These are phyloP conservation scores for Penicillium corylophilum DNA, from an alignment of 2,329 filamentous ascomycete species.

Conservation along the genomic window DNA sequence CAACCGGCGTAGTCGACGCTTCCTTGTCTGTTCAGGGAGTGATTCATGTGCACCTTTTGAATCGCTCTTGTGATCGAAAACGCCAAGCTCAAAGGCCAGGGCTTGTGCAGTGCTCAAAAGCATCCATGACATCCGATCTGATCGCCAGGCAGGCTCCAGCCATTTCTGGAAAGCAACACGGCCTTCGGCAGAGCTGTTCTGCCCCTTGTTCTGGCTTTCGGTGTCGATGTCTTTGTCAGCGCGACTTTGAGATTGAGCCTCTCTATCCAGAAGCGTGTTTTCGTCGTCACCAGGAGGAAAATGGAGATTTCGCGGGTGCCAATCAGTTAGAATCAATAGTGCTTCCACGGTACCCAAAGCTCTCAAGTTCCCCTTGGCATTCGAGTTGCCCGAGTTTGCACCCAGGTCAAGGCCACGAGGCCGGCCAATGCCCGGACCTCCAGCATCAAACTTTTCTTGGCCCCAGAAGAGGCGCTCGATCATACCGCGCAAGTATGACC, in stretches of 20 bases:
- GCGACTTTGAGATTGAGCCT: slow-evolving; percentile 64
- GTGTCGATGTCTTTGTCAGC: slow-evolving; percentile 47
- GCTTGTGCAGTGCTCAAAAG: slow-evolving; percentile 86
- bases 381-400: slow-evolving; percentile 51
- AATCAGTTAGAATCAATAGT: slow-evolving; percentile 89
- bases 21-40: slow-evolving; percentile 66
- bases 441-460: slow-evolving; percentile 90
- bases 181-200: slow-evolving; percentile 68
- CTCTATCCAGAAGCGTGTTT: slow-evolving; percentile 64
- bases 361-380: slow-evolving; percentile 71
- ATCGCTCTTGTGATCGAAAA: slow-evolving; percentile 88
- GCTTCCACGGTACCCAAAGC: slow-evolving; percentile 94
- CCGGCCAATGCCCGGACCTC: slow-evolving; percentile 58
- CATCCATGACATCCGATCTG: slow-evolving; percentile 98
- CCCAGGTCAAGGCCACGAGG: slow-evolving; percentile 68
- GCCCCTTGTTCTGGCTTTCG: slow-evolving; percentile 44
- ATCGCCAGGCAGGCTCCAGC: slow-evolving; percentile 93
- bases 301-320: slow-evolving; percentile 91
- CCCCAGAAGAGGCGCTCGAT: slow-evolving; percentile 94
- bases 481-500: slow-evolving; percentile 92
- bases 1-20: slow-evolving; percentile 79
- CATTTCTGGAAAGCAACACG: slow-evolving; percentile 83
- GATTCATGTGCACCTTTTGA: slow-evolving; percentile 56
- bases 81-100: slow-evolving; percentile 87
- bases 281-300: slow-evolving; percentile 75